phyloP scores from a whole-genome alignment of 306 rosid species.

The Cucurbita maxima region DNA sequence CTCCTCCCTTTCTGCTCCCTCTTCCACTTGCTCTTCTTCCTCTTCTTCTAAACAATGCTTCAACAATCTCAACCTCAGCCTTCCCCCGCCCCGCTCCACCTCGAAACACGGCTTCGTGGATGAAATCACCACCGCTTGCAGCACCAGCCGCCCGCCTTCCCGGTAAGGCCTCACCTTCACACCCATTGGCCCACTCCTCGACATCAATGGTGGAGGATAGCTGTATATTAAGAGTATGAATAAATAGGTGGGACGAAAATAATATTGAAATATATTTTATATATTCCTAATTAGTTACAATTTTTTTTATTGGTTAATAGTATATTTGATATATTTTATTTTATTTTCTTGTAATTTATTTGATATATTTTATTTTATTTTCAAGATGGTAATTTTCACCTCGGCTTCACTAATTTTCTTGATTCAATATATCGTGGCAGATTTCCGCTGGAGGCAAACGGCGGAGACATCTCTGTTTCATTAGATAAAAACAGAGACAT shows the following conservation, averaged over 20 bases:
- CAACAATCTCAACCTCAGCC: constrained; percentile 8
- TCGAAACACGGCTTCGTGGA: constrained; percentile 20
- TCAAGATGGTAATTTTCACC: neutral
- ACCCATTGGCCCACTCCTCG: constrained; percentile 31
- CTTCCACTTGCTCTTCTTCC: neutral
- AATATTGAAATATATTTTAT: too few relatives aligned
- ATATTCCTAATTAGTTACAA: too few relatives aligned
- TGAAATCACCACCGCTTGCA: constrained; percentile 34
- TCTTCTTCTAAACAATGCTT: constrained; percentile 6
- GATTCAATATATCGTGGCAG: neutral
- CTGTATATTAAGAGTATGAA: neutral
- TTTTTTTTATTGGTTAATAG: too few relatives aligned
- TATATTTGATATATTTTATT: too few relatives aligned
- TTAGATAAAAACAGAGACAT: constrained; percentile 13
- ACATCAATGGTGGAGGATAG: constrained; percentile 62
- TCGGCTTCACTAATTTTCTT: neutral
- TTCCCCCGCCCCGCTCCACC: constrained; percentile 19
- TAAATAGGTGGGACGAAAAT: too few relatives aligned
- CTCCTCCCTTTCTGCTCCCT: constrained; percentile 22
- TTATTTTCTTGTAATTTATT: too few relatives aligned
- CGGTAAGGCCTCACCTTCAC: constrained; percentile 48
- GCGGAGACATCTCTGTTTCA: neutral
- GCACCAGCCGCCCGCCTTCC: constrained; percentile 58
- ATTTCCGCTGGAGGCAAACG: neutral
- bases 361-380: too few relatives aligned